Conservation (phyloP, 2,329 filamentous ascomycete genomes). For the Colletotrichum filicis region DNA sequence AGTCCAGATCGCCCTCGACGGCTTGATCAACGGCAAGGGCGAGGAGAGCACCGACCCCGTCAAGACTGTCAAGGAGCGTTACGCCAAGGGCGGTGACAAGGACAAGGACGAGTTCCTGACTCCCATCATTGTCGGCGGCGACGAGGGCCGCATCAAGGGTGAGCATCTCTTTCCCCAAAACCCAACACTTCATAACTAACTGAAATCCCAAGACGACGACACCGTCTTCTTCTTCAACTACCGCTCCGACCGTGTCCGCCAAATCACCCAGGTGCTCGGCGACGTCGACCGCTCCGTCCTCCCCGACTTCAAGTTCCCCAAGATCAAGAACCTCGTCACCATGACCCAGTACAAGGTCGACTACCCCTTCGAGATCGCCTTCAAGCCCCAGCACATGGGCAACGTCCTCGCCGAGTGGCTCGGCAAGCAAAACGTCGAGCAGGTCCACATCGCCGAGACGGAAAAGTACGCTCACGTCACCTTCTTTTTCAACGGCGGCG, state of each 20-base stretch:
- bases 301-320: slow-evolving; percentile 93
- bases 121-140: slow-evolving; percentile 93
- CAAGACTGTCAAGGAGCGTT: slow-evolving; percentile 86
- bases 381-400: slow-evolving; percentile 94
- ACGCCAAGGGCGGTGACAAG: slow-evolving; percentile 72
- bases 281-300: slow-evolving; percentile 90
- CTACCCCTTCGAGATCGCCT: slow-evolving; percentile 92
- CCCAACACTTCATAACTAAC: neutral
- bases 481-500: slow-evolving; percentile 99
- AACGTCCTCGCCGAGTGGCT: slow-evolving; percentile 99
- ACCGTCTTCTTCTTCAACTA: slow-evolving; percentile 99
- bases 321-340: slow-evolving; percentile 85
- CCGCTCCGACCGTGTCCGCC: slow-evolving; percentile 95
- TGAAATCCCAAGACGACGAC: slow-evolving; percentile 75
- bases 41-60: slow-evolving; percentile 88
- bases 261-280: slow-evolving; percentile 94
- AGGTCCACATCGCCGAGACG: slow-evolving; percentile 97
- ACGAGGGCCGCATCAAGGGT: slow-evolving; percentile 88
- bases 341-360: slow-evolving; percentile 99
- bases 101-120: slow-evolving; percentile 99
- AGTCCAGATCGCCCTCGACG: slow-evolving; percentile 89
- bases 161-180: slow-evolving; percentile 30
- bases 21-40: slow-evolving; percentile 85
- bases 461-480: slow-evolving; percentile 99
- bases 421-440: slow-evolving; percentile 86